Conservation (phyloP, 805 yeast genomes). For the Lipomyces yamadae region DNA sequence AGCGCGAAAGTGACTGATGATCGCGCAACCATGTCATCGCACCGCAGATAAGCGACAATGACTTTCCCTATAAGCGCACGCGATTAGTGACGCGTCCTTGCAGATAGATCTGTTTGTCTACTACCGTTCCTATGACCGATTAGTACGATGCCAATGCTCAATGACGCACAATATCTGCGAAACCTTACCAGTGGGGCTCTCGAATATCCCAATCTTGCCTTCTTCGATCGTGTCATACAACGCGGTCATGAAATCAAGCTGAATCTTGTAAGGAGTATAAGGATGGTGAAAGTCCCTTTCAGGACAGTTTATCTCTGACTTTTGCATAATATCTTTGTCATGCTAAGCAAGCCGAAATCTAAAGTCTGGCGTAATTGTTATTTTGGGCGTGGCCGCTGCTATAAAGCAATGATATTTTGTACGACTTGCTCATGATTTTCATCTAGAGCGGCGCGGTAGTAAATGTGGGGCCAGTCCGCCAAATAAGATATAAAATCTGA, state of each 20-base stretch:
- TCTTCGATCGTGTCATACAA: constrained; percentile 65
- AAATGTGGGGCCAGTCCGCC: not conserved
- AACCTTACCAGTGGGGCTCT: constrained; percentile 83
- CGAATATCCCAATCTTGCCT: constrained; percentile 76
- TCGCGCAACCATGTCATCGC: constrained; percentile 76
- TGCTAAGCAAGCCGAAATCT: not conserved
- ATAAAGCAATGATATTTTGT: not conserved
- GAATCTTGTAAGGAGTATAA: constrained; percentile 78
- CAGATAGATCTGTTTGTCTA: not conserved
- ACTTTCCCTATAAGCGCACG: constrained; percentile 63
- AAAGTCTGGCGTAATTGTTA: not conserved
- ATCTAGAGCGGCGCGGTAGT: not conserved
- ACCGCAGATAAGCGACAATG: constrained; percentile 83
- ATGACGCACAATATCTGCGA: not conserved
- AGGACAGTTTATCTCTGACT: constrained; percentile 79
- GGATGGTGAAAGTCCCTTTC: constrained; percentile 83
- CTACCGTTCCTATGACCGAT: constrained; percentile 31
- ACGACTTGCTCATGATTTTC: not conserved
- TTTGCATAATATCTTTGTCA: not conserved
- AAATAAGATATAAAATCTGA: not conserved
- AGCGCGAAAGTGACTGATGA: constrained; percentile 19
- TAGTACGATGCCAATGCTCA: not conserved
- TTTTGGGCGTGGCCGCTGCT: not conserved
- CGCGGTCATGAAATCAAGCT: constrained; percentile 72
- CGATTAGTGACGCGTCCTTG: not conserved